These are phyloP conservation scores for Dendrobium catenatum DNA, from an alignment of 106 monocot genomes.

Conservation along the genomic window DNA sequence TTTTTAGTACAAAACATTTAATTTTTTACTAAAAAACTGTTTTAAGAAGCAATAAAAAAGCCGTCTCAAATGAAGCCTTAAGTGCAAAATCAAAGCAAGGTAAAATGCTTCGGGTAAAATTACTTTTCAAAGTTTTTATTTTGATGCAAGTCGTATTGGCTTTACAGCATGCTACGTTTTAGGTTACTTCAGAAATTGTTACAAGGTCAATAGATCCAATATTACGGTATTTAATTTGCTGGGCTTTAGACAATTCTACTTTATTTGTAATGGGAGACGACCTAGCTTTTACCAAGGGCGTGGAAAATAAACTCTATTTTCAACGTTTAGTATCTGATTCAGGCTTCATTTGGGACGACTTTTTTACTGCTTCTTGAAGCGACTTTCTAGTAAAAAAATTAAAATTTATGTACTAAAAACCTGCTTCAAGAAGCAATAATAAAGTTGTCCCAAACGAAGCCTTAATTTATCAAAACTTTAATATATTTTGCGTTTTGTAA, in stretches of 20 bases:
- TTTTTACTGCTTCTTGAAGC: no score
- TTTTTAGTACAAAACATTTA: no score
- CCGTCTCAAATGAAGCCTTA: no score
- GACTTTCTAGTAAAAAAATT: no score
- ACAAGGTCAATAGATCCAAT: background rate
- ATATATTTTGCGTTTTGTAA: background rate
- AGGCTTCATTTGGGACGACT: background rate
- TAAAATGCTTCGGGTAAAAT: background rate
- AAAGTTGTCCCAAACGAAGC: no score
- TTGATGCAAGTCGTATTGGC: background rate
- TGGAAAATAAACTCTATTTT: background rate
- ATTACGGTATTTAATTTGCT: background rate
- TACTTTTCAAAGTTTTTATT: background rate
- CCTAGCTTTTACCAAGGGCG: background rate
- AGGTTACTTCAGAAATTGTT: background rate
- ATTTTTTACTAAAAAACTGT: no score
- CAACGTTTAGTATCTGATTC: background rate
- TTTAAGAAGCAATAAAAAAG: no score
- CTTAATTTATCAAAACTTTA: background rate
- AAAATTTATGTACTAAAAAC: no score
- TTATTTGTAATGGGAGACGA: background rate
- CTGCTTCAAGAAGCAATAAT: no score
- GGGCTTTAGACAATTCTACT: background rate
- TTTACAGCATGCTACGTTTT: background rate
- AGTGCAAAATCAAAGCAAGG: background rate